phyloP scores from a whole-genome alignment of 2,329 filamentous ascomycete genomes.

The Pezicula rhizophila region DNA sequence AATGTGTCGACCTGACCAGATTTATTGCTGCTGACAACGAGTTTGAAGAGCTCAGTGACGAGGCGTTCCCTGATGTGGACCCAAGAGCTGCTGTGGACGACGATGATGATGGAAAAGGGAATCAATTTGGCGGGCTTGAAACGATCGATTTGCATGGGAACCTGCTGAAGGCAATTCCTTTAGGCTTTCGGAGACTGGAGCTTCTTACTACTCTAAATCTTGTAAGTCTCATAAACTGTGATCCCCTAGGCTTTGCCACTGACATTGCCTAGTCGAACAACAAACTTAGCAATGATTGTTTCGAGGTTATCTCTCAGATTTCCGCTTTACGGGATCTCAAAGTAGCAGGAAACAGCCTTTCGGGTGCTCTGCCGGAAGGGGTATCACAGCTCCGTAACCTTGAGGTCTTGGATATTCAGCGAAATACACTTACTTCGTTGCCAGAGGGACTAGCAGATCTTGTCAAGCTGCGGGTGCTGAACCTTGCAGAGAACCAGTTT shows the following conservation, averaged over 20 bases:
- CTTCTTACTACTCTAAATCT: slow-evolving; percentile 78
- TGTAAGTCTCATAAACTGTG: slow-evolving; percentile 38
- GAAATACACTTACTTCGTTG: slow-evolving; percentile 69
- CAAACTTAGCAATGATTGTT: slow-evolving; percentile 62
- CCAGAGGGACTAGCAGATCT: slow-evolving; percentile 64
- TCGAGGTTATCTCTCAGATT: slow-evolving; percentile 72
- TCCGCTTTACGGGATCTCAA: slow-evolving; percentile 70
- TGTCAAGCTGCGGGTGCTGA: slow-evolving; percentile 64
- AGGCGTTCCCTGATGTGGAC: slow-evolving; percentile 69
- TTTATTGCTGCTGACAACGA: slow-evolving; percentile 90
- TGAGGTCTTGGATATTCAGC: slow-evolving; percentile 75
- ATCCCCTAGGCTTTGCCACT: not conserved
- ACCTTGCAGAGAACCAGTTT: slow-evolving; percentile 75
- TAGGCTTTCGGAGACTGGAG: slow-evolving; percentile 67
- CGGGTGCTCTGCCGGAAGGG: slow-evolving; percentile 58
- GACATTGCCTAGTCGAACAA: slow-evolving; percentile 63
- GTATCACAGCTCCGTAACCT: slow-evolving; percentile 61
- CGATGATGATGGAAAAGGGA: slow-evolving; percentile 61
- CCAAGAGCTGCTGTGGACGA: slow-evolving; percentile 50
- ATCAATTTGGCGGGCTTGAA: slow-evolving; percentile 78
- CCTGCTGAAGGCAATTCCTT: slow-evolving; percentile 61
- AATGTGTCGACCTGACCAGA: slow-evolving; percentile 79
- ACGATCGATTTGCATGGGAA: slow-evolving; percentile 85
- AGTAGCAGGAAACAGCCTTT: slow-evolving; percentile 70
- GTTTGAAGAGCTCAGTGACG: slow-evolving; percentile 65